These are phyloP conservation scores for Oryza australiensis DNA, from an alignment of 176 grass and related monocot genomes.

Conservation along the genomic window DNA sequence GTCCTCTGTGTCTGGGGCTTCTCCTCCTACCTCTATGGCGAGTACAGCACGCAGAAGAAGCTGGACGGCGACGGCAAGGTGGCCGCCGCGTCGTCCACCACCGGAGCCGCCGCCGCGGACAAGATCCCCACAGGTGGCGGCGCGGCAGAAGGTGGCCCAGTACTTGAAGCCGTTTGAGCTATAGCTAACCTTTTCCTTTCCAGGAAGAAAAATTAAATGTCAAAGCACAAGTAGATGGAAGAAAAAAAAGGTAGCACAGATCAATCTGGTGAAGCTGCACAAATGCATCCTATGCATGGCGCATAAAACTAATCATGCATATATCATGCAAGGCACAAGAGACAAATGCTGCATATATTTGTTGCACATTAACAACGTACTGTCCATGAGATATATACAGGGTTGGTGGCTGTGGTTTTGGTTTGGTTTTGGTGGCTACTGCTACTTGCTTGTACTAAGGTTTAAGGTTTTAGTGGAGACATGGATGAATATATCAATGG, in stretches of 20 bases:
- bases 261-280: constrained; percentile 24
- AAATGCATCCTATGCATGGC: constrained; percentile 31
- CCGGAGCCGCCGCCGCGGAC: constrained; percentile 1
- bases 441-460: constrained; percentile 23
- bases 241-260: neutral
- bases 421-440: constrained; percentile 9
- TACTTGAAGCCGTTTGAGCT: constrained; percentile 36
- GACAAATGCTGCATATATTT: constrained; percentile 37
- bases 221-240: neutral
- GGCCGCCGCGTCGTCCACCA: constrained; percentile 27
- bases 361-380: constrained; percentile 12
- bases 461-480: constrained; percentile 40
- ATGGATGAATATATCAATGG: neutral
- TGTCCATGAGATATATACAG: neutral
- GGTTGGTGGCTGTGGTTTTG: neutral
- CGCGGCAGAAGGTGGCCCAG: neutral
- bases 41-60: constrained; percentile 52
- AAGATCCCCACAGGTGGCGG: constrained; percentile 36
- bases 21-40: constrained; percentile 82
- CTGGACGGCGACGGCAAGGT: constrained; percentile 45
- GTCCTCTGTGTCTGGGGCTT: constrained; percentile 88
- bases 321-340: constrained; percentile 15
- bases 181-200: neutral
- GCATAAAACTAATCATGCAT: constrained; percentile 48
- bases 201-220: neutral